phyloP scores from a whole-genome alignment of 352 stramenopile species.

The Pythium grandisporangium region DNA sequence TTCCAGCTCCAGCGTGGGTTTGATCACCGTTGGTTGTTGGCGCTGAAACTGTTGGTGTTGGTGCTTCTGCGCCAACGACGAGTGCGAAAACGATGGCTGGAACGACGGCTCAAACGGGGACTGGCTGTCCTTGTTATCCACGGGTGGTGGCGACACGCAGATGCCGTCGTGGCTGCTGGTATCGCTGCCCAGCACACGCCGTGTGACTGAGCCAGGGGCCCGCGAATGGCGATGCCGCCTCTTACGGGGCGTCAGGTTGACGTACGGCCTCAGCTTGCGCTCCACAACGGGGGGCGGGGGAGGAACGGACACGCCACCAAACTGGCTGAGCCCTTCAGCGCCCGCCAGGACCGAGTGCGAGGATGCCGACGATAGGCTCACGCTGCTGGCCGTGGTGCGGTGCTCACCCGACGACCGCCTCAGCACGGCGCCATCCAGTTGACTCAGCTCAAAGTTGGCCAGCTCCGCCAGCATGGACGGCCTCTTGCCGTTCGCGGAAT shows the following conservation, averaged over 20 bases:
- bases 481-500: too few relatives aligned
- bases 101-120: too few relatives aligned
- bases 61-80: slow-evolving; percentile 4
- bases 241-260: slow-evolving; percentile 13
- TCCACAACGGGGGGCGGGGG: not conserved
- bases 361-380: slow-evolving; percentile 3
- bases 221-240: slow-evolving; percentile 1
- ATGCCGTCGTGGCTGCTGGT: too few relatives aligned
- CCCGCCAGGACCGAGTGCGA: not conserved
- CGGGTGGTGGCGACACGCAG: too few relatives aligned
- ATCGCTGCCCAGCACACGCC: too few relatives aligned
- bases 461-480: slow-evolving; percentile 60
- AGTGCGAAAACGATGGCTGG: slow-evolving; percentile 2
- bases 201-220: too few relatives aligned
- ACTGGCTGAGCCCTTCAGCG: not conserved
- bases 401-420: slow-evolving; percentile 14
- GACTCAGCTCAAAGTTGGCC: slow-evolving; percentile 39
- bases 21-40: too few relatives aligned
- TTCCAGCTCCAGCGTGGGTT: too few relatives aligned
- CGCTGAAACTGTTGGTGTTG: slow-evolving; percentile 10
- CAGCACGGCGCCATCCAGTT: slow-evolving; percentile 10
- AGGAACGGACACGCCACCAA: too few relatives aligned
- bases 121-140: too few relatives aligned
- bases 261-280: not conserved
- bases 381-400: not conserved